Conservation (phyloP, 306 rosid species). For the Dryas alaskensis region DNA sequence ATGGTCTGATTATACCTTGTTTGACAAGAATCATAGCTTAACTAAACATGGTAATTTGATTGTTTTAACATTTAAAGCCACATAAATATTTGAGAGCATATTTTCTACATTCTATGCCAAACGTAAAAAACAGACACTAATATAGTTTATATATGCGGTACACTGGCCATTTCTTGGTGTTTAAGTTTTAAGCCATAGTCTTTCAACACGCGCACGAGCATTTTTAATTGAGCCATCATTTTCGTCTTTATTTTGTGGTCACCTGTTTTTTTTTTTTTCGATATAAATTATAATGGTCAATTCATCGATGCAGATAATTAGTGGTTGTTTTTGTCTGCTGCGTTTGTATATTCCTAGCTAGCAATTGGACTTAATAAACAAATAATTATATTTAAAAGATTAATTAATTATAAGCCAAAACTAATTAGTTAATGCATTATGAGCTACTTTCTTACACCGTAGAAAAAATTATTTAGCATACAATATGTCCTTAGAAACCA, state of each 20-base stretch:
- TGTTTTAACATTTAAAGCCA: not conserved
- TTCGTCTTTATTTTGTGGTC: not conserved
- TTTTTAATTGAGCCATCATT: not conserved
- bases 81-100: not conserved
- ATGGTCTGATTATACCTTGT: not conserved
- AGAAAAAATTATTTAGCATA: too few species aligned
- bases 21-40: not conserved
- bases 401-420: not conserved
- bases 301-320: not conserved
- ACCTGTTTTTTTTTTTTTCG: not conserved
- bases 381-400: too few species aligned
- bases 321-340: not conserved
- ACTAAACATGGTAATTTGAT: not conserved
- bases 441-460: too few species aligned
- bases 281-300: not conserved
- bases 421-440: too few species aligned
- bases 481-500: too few species aligned
- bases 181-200: not conserved
- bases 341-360: not conserved
- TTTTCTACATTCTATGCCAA: not conserved
- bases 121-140: not conserved
- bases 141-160: not conserved
- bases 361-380: not conserved
- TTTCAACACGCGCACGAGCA: not conserved
- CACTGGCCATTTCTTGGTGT: not conserved